phyloP scores from a whole-genome alignment of 768 basidiomycete genomes.

The Lepiota brunneoincarnata region DNA sequence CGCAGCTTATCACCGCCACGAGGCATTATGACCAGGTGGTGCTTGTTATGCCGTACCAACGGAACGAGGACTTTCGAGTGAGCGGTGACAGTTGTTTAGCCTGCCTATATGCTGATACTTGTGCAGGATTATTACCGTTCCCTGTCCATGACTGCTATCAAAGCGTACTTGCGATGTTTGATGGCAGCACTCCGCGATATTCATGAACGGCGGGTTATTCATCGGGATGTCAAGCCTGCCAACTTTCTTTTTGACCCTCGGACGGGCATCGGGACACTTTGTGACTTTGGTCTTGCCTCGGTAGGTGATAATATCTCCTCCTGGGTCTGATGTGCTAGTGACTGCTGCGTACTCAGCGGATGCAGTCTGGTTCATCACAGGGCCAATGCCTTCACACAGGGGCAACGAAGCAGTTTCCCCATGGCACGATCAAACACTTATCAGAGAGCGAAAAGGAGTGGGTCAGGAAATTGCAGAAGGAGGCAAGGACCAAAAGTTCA shows the following conservation, averaged over 20 bases:
- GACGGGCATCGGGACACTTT: constrained; percentile 80
- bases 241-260: constrained; percentile 93
- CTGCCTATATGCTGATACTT: background rate
- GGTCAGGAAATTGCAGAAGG: constrained; percentile 57
- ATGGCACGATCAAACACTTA: constrained; percentile 53
- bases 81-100: constrained; percentile 27
- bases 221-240: constrained; percentile 97
- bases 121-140: constrained; percentile 72
- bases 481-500: constrained; percentile 52
- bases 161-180: constrained; percentile 86
- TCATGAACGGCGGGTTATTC: constrained; percentile 83
- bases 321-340: background rate
- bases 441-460: constrained; percentile 45
- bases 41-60: constrained; percentile 90
- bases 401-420: constrained; percentile 58
- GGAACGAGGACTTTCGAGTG: constrained; percentile 91
- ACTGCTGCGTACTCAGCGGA: constrained; percentile 38
- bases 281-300: constrained; percentile 95
- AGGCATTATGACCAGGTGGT: constrained; percentile 90
- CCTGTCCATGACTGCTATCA: constrained; percentile 74
- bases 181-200: constrained; percentile 88
- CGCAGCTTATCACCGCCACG: constrained; percentile 94
- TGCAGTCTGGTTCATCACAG: constrained; percentile 43
- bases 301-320: constrained; percentile 42
- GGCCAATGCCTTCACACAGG: constrained; percentile 80